Percentiles rank a stretch among this genome's conserved stretches.
These are phyloP conservation scores for Cyanidium caldarium DNA, from an alignment of 23 red algal species.

Conservation along the genomic window DNA sequence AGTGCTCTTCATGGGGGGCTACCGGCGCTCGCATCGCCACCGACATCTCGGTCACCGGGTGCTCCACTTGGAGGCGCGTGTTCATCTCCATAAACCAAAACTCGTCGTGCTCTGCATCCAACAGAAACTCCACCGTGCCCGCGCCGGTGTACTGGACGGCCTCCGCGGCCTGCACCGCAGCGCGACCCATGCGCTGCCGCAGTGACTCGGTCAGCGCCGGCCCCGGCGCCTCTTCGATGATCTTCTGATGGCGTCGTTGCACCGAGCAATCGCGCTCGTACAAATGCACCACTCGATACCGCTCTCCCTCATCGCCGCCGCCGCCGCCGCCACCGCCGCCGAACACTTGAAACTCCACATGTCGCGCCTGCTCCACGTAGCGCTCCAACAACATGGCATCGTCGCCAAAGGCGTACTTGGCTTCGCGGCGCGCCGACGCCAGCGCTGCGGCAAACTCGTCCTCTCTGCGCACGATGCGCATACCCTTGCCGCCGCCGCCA, in stretches of 20 bases:
- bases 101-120: constrained; percentile 36
- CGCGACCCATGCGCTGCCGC: constrained; percentile 39
- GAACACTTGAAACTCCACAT: constrained; percentile 92
- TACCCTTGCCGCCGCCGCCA: constrained; percentile 84
- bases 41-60: constrained; percentile 50
- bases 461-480: constrained; percentile 47
- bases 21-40: neutral
- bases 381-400: constrained; percentile 71
- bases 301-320: constrained; percentile 61
- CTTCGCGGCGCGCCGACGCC: constrained; percentile 49
- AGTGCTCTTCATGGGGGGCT: too few species aligned
- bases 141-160: constrained; percentile 72
- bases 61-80: constrained; percentile 96
- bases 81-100: constrained; percentile 99
- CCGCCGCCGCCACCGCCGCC: constrained; percentile 57
- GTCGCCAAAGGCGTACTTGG: constrained; percentile 52
- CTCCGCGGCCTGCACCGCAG: constrained; percentile 70
- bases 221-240: constrained; percentile 83
- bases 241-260: constrained; percentile 85
- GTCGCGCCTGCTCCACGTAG: constrained; percentile 52
- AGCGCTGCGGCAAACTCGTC: constrained; percentile 38
- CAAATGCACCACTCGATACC: constrained; percentile 28
- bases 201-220: constrained; percentile 38
- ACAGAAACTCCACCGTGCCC: constrained; percentile 93
- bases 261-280: constrained; percentile 87